phyloP scores from a whole-genome alignment of 345 rosid species.

The Psidium friedrichsthalianum region DNA sequence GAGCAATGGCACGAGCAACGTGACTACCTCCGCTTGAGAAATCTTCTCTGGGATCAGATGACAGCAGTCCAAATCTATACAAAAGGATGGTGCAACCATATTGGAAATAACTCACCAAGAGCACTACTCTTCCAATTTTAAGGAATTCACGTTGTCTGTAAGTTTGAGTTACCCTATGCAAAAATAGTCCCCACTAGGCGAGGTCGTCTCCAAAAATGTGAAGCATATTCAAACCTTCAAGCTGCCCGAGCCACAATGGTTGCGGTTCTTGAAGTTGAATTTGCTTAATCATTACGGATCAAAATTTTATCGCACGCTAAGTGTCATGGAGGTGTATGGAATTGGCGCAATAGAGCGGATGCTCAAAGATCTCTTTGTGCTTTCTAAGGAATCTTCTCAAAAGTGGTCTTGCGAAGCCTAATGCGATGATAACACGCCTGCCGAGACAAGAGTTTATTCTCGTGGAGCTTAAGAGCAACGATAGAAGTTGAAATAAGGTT shows the following conservation, averaged over 20 bases:
- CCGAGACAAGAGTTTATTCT: constrained; percentile 15
- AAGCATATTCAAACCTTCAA: constrained; percentile 70
- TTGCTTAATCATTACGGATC: constrained; percentile 83
- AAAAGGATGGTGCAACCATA: too few relatives aligned
- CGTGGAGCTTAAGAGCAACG: constrained; percentile 13
- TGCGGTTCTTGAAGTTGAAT: constrained; percentile 68
- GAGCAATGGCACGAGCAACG: too few relatives aligned
- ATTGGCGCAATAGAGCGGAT: constrained; percentile 85
- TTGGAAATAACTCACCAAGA: too few relatives aligned
- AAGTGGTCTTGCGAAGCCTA: constrained; percentile 20
- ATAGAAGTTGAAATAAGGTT: constrained; percentile 11
- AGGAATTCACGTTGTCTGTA: constrained; percentile 67
- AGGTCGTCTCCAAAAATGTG: constrained; percentile 55
- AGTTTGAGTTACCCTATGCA: constrained; percentile 75
- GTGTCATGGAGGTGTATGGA: constrained; percentile 74
- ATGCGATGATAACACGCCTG: constrained; percentile 13
- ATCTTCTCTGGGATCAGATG: too few relatives aligned
- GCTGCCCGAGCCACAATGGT: constrained; percentile 81
- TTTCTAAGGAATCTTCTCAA: neutral
- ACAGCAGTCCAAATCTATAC: too few relatives aligned
- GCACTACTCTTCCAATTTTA: constrained; percentile 78
- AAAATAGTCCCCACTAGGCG: constrained; percentile 48
- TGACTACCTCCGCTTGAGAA: too few relatives aligned
- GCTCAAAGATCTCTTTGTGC: constrained; percentile 83
- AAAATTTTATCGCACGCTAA: constrained; percentile 85